phyloP scores from a whole-genome alignment of 2,329 filamentous ascomycete species.

The Cryoendolithus antarcticus region DNA sequence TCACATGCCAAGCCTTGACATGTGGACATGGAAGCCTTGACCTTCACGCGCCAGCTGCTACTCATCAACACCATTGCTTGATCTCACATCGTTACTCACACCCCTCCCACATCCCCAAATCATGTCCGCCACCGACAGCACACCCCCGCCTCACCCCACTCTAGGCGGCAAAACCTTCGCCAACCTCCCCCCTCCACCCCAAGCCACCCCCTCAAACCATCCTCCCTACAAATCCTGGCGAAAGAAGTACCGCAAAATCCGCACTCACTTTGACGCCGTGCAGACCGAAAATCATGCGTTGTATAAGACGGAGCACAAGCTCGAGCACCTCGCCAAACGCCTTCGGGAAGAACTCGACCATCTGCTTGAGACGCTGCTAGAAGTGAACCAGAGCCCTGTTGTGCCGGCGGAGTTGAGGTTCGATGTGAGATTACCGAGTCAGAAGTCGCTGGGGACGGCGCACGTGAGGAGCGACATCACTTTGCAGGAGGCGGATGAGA shows the following conservation, averaged over 20 bases:
- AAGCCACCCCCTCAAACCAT: constrained; percentile 8
- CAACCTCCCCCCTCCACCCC: constrained; percentile 4
- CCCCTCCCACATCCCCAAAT: background rate
- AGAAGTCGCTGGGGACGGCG: constrained; percentile 35
- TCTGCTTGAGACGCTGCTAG: constrained; percentile 74
- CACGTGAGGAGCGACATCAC: constrained; percentile 14
- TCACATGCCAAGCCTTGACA: background rate
- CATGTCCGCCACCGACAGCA: constrained; percentile 22
- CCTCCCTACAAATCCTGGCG: constrained; percentile 27
- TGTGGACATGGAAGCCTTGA: no score
- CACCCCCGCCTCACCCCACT: constrained; percentile 7
- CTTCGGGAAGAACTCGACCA: constrained; percentile 90
- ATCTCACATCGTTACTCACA: no score
- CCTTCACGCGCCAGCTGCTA: no score
- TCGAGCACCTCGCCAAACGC: constrained; percentile 66
- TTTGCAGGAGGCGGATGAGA: constrained; percentile 18
- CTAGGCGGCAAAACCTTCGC: constrained; percentile 10
- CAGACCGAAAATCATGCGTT: constrained; percentile 73
- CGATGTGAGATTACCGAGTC: constrained; percentile 63
- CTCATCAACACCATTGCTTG: no score
- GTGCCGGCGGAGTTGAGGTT: constrained; percentile 14
- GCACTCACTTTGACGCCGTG: constrained; percentile 61
- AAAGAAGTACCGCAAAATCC: constrained; percentile 93
- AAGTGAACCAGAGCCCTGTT: constrained; percentile 68
- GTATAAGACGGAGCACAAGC: constrained; percentile 69